Evolutionary conservation across 306 rosid species (phyloP), one percentile per base, ranked within the genome.

Genomic region (Cyclanthera cordifolia): DNA sequence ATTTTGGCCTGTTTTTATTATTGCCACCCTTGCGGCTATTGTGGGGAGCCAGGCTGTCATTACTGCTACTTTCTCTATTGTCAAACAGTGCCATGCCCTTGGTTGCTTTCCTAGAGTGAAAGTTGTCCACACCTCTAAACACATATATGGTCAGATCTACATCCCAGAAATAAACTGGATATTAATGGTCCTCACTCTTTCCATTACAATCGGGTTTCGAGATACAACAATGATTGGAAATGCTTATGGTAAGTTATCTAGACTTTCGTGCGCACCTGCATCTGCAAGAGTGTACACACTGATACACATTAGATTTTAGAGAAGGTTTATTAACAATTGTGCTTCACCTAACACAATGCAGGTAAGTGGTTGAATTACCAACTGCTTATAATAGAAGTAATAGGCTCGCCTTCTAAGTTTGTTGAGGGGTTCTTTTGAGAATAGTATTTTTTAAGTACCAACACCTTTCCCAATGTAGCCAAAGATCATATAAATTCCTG

Each of bases 41-140:
- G 96, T 90, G 77, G 96, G 95, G 78, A 90, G 96, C 75, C 96
- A 90, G 77, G 95, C 96, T 75, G 90, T 90, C 69, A 90, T 90
- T 61, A 83, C 89, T 58, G 96, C 91, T 43, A 90, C 96, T 72
- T 90, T 87, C 83, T 90, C 96, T 67, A 90, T 87, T 69, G 63
- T 90, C 76, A 90, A 90, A 78, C 95, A 90, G 74, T 90, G 95
- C 53, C 91, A 90, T 79, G 91, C 91, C 66, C 91, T 90, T 72
- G 96, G 96, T 66, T 90, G 96, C 88, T 90, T 90, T 80, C 96
- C 96, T 0, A 84, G 95, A 55, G 95, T 87, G 76, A 90, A 90
- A 84, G 88, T 90, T 76, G 91, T 90, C 47, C 96, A 90, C 78
- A 87, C 96, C 76, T 87, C 95, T 21, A 90, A 85, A 70, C 89